phyloP scores from a whole-genome alignment of 352 stramenopile genomes.

The Phytophthora capsici region DNA sequence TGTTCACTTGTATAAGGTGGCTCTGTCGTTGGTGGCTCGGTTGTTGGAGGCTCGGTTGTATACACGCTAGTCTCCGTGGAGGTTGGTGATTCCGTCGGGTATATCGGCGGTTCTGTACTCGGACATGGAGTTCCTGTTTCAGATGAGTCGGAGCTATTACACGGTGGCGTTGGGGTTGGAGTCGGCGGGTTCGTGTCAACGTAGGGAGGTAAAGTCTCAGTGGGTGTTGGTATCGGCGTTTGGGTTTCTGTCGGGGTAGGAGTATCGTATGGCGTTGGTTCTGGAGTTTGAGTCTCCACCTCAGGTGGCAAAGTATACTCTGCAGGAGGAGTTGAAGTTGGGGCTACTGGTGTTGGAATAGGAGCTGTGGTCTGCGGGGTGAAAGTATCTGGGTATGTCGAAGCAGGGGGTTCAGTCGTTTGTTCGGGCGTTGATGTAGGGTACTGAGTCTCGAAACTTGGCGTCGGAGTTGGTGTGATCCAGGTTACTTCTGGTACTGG shows the following conservation, averaged over 20 bases:
- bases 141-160: neutral
- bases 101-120: neutral
- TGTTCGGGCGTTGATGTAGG: neutral
- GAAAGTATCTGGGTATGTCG: neutral
- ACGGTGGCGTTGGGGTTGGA: neutral
- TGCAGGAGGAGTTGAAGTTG: neutral
- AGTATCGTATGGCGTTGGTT: slow-evolving; percentile 6
- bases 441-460: neutral
- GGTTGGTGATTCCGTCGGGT: slow-evolving; percentile 13
- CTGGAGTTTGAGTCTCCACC: slow-evolving; percentile 1
- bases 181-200: slow-evolving; percentile 8
- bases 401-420: neutral
- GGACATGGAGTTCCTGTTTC: slow-evolving; percentile 2
- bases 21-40: neutral
- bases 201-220: neutral
- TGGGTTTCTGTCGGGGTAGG: slow-evolving; percentile 8
- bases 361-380: neutral
- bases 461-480: neutral
- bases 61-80: slow-evolving; percentile 10
- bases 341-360: neutral
- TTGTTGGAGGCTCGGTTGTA: neutral
- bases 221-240: slow-evolving; percentile 1
- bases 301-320: neutral
- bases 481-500: neutral
- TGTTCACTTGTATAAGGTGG: neutral